Conservation (phyloP, 768 basidiomycete species). For the Suillus tomentosus region DNA sequence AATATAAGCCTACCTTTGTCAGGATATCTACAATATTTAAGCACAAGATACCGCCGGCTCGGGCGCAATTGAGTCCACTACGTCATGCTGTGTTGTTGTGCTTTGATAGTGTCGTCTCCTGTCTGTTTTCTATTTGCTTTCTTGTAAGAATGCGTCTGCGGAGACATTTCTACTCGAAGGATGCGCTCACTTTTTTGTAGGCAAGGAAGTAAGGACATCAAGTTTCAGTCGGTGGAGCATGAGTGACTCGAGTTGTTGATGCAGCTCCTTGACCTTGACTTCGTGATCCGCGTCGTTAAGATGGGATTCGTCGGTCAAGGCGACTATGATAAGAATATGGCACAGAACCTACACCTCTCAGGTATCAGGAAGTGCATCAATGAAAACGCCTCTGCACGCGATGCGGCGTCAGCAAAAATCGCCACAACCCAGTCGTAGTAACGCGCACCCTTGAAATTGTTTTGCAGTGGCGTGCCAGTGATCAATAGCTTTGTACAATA, state of each 20-base stretch:
- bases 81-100: too few relatives aligned
- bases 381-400: conserved; percentile 76
- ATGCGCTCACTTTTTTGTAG: conserved; percentile 98
- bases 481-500: conserved; percentile 74
- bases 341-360: conserved; percentile 74
- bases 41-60: too few relatives aligned
- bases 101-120: too few relatives aligned
- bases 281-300: conserved; percentile 92
- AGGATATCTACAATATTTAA: conserved; percentile 50
- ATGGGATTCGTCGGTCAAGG: conserved; percentile 93
- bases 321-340: conserved; percentile 52
- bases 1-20: conserved; percentile 64
- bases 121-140: conserved; percentile 39
- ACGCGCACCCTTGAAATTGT: conserved; percentile 91
- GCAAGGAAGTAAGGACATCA: conserved; percentile 93
- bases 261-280: conserved; percentile 92
- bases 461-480: conserved; percentile 97
- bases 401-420: conserved; percentile 15
- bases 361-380: conserved; percentile 99
- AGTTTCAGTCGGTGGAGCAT: conserved; percentile 95
- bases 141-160: conserved; percentile 98
- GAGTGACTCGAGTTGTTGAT: conserved; percentile 87
- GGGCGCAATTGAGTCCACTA: too few relatives aligned
- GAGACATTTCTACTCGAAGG: conserved; percentile 94
- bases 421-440: conserved; percentile 5